Conservation (phyloP, 1,139 yeast genomes). For the Eremothecium coryli region DNA sequence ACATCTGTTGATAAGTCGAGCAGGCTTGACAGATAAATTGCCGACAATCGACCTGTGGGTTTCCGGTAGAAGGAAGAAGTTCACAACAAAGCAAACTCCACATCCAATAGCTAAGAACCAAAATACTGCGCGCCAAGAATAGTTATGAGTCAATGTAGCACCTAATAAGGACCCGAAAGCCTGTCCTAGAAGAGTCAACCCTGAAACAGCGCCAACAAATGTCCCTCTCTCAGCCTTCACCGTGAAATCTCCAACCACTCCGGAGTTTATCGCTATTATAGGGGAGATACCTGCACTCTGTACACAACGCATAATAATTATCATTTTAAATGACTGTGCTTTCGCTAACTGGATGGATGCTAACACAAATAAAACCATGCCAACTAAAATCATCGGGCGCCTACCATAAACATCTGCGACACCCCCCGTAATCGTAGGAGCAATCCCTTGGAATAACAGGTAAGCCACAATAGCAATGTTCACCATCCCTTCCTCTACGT, state of each 20-base stretch:
- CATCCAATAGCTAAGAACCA: slow-evolving; percentile 62
- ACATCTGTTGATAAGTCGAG: slow-evolving; percentile 34
- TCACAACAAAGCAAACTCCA: slow-evolving; percentile 33
- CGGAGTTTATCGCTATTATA: slow-evolving; percentile 55
- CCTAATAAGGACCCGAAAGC: slow-evolving; percentile 74
- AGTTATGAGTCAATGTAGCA: slow-evolving; percentile 49
- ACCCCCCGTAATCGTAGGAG: slow-evolving; percentile 46
- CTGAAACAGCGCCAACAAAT: slow-evolving; percentile 53
- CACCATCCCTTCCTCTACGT: slow-evolving; percentile 45
- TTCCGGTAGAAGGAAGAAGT: slow-evolving; percentile 48
- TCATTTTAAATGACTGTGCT: slow-evolving; percentile 42
- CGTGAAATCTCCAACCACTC: slow-evolving; percentile 63
- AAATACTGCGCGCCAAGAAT: slow-evolving; percentile 72
- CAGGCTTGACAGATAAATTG: slow-evolving; percentile 49
- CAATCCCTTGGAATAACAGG: slow-evolving; percentile 58
- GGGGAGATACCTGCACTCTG: slow-evolving; percentile 70
- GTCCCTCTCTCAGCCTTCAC: slow-evolving; percentile 55
- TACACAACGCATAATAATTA: slow-evolving; percentile 50
- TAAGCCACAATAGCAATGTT: slow-evolving; percentile 67
- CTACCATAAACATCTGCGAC: slow-evolving; percentile 61
- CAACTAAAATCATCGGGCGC: slow-evolving; percentile 50
- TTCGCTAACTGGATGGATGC: slow-evolving; percentile 56
- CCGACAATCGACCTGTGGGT: slow-evolving; percentile 64
- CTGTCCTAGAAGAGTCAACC: slow-evolving; percentile 60
- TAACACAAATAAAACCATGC: slow-evolving; percentile 45